Conservation (phyloP, 176 grass and related monocot genomes). For the Cenchrus purpureus region DNA sequence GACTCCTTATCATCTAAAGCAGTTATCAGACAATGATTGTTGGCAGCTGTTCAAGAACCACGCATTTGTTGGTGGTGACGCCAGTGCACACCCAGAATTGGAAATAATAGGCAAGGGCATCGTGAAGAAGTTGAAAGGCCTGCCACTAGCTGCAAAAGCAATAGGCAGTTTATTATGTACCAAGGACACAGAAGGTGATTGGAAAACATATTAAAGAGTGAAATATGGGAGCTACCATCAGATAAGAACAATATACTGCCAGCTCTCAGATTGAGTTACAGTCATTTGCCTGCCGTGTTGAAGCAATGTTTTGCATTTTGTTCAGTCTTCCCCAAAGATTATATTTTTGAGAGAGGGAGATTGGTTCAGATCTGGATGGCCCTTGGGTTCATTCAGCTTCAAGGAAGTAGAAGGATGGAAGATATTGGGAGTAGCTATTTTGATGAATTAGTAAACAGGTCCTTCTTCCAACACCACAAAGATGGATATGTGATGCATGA, state of each 20-base stretch:
- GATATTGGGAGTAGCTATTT: constrained; percentile 69
- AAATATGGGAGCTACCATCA: constrained; percentile 76
- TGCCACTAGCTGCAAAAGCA: constrained; percentile 78
- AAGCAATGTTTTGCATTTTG: constrained; percentile 86
- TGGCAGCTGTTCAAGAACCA: constrained; percentile 82
- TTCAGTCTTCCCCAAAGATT: constrained; percentile 81
- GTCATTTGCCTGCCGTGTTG: constrained; percentile 64
- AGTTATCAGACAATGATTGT: constrained; percentile 66
- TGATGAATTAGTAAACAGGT: constrained; percentile 74
- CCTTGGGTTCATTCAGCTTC: constrained; percentile 64
- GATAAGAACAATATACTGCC: constrained; percentile 78
- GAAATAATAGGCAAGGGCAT: constrained; percentile 79
- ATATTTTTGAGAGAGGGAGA: constrained; percentile 55
- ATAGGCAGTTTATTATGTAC: constrained; percentile 70
- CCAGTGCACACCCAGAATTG: constrained; percentile 51
- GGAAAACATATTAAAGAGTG: constrained; percentile 72
- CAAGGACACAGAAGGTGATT: constrained; percentile 54
- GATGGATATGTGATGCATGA: constrained; percentile 82
- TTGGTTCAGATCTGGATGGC: constrained; percentile 83
- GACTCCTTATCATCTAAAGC: constrained; percentile 54
- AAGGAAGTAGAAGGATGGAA: constrained; percentile 56
- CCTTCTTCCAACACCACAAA: constrained; percentile 73
- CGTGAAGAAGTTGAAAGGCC: constrained; percentile 78
- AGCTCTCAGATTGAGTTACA: constrained; percentile 79
- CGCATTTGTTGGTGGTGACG: constrained; percentile 65